These are phyloP conservation scores for Cryptococcus hybrid DNA, from an alignment of 1,284 basidiomycete species.

Conservation along the genomic window DNA sequence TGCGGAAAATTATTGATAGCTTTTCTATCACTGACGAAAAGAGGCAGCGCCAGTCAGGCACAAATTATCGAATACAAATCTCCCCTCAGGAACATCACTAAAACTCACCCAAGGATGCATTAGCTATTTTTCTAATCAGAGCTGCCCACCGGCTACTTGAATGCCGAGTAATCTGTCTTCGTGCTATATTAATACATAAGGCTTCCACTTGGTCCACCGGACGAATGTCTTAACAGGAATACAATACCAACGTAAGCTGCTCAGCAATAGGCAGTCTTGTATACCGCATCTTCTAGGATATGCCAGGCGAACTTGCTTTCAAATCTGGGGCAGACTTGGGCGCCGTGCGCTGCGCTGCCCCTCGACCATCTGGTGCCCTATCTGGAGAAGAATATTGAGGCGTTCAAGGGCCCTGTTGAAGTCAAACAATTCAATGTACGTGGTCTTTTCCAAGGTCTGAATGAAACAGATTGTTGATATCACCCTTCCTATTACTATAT, in stretches of 20 bases:
- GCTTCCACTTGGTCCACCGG: not conserved
- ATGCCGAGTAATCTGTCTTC: not conserved
- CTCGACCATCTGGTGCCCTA: slow-evolving; percentile 66
- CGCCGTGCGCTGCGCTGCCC: slow-evolving; percentile 64
- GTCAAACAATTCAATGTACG: slow-evolving; percentile 90
- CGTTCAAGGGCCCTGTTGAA: slow-evolving; percentile 64
- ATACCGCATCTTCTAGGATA: not conserved
- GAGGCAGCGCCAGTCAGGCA: not conserved
- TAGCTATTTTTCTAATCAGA: no score
- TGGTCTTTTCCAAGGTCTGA: slow-evolving; percentile 19
- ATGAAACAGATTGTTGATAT: not conserved
- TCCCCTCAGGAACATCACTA: no score
- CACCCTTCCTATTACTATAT: not conserved
- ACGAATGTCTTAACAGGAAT: not conserved
- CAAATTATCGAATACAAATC: no score
- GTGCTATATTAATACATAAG: not conserved
- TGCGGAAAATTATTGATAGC: not conserved
- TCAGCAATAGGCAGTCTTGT: not conserved
- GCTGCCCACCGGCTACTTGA: not conserved
- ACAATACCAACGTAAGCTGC: not conserved
- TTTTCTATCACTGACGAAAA: not conserved
- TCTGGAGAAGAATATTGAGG: slow-evolving; percentile 59
- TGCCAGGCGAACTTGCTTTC: no score
- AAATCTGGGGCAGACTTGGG: slow-evolving; percentile 20
- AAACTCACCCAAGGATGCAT: not conserved